Percentiles rank a stretch among this genome's conserved stretches.
These are phyloP conservation scores for Fusarium heterosporum DNA, from an alignment of 2,329 filamentous ascomycete species.

Conservation along the genomic window DNA sequence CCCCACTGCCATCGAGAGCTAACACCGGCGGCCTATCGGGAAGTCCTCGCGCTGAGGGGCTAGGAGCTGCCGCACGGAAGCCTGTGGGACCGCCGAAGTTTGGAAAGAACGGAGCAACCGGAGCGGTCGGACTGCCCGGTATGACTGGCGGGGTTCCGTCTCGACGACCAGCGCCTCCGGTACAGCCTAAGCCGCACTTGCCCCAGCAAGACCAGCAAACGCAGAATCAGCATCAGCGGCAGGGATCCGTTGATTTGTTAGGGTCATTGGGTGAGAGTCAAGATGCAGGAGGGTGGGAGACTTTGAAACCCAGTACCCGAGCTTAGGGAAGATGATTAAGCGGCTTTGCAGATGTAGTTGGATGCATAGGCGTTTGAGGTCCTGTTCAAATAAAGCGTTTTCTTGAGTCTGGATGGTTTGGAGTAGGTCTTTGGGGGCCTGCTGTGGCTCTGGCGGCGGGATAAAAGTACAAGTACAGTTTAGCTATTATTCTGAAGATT, in stretches of 20 bases:
- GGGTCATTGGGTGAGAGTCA: conserved; percentile 63
- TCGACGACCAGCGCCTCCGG: conserved; percentile 37
- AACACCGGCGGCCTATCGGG: conserved; percentile 32
- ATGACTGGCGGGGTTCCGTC: conserved; percentile 37
- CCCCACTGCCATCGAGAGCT: conserved; percentile 43
- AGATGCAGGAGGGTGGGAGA: conserved; percentile 66
- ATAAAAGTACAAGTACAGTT: conserved; percentile 12
- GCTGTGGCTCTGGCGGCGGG: background rate
- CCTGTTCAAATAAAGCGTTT: conserved; percentile 16
- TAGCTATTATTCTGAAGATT: background rate
- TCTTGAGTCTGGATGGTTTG: background rate
- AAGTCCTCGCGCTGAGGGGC: conserved; percentile 24
- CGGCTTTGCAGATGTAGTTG: conserved; percentile 10
- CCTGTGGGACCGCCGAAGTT: conserved; percentile 45
- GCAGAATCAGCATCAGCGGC: conserved; percentile 44
- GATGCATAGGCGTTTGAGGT: conserved; percentile 27
- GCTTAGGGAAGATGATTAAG: conserved; percentile 17
- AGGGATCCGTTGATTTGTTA: conserved; percentile 55
- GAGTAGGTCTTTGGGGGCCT: conserved; percentile 3
- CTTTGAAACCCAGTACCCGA: conserved; percentile 61
- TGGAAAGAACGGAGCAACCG: conserved; percentile 35
- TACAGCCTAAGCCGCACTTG: conserved; percentile 34
- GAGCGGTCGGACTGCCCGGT: conserved; percentile 35
- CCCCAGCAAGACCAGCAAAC: conserved; percentile 37
- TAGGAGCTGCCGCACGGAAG: conserved; percentile 37